Base-by-base conservation (phyloP, 345 rosid species). In the Firmiana major region DNA sequence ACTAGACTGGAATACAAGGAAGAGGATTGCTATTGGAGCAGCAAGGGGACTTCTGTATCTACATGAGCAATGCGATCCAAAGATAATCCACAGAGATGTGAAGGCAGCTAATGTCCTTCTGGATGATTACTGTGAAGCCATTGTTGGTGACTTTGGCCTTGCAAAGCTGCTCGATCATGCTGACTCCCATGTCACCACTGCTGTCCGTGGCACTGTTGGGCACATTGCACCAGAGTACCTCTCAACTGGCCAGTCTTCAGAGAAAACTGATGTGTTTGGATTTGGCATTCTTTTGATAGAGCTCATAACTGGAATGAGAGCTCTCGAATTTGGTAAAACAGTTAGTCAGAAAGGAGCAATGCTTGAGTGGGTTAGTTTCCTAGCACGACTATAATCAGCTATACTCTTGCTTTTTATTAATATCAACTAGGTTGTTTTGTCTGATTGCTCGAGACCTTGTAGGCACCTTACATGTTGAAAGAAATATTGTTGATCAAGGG, bases 211-310 rank as follows among this genome's bases (percentile, higher is more conserved):
- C 70, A 94, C 98, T 2, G 97, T 94, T 57, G 98, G 97, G 34
- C 98, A 94, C 80, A 94, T 94, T 64, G 97, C 98, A 5, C 98
- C 97, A 0, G 98, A 94, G 78, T 94, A 94, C 78, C 97, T 94
- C 80, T 93, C 97, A 12, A 94, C 98, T 1, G 98, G 98, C 11
- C 98, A 93, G 83, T 94, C 98, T 28, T 94, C 98, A 13, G 98
- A 94, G 82, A 94, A 94, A 77, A 94, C 97, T 9, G 98, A 94
- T 79, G 98, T 92, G 55, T 94, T 93, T 83, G 97, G 98, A 71
- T 94, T 94, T 7, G 98, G 98, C 79, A 91, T 94, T 82, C 95
- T 94, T 67, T 79, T 94, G 85, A 76, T 94, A 68, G 98, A 94
- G 85, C 95, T 94, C 63, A 93, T 94, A 9, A 94, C 98, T 24